Base-by-base conservation (phyloP, 805 yeast species). In the Jamesozyma lodderae region DNA sequence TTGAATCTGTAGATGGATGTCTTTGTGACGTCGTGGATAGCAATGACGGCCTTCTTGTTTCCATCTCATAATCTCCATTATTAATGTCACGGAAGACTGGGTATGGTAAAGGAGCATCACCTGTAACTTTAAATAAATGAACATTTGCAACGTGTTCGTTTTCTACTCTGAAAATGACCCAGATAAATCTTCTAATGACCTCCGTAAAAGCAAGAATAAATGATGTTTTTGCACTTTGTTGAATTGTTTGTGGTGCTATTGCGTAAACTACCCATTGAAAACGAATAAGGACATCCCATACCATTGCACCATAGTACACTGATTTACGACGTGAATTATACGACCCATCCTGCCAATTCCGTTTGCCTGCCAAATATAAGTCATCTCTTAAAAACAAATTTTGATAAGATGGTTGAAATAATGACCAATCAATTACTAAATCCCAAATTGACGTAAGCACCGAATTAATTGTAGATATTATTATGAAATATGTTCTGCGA, bases 91-190 rank as follows among this genome's bases (percentile, higher is more conserved):
- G 23, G 3, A 39, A 16, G 4, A 44, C 33, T 2, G 77, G 73
- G 45, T 86, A 90, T 0, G 98, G 98, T 38, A 90, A 63, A 2
- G 90, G 84, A 8, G 85, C 66, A 43, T 90, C 96, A 41, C 94
- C 75, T 8, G 94, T 79, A 0, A 96, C 97, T 46, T 94, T 72
- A 60, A 79, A 83, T 31, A 86, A 63, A 39, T 77, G 77, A 9
- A 87, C 95, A 55, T 90, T 90, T 0, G 96, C 79, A 33, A 88
- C 80, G 59, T 92, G 98, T 60, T 92, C 97, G 60, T 92, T 92
- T 51, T 92, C 98, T 72, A 92, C 81, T 64, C 98, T 78, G 66
- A 92, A 81, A 35, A 83, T 73, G 6, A 86, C 69, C 98, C 98
- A 92, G 11, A 90, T 64, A 48, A 85, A 81, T 54, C 98, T 70